Evolutionary conservation across 768 basidiomycete genomes (phyloP), one percentile per base, ranked within the genome.

Genomic region (Mycena albidolilacea): DNA sequence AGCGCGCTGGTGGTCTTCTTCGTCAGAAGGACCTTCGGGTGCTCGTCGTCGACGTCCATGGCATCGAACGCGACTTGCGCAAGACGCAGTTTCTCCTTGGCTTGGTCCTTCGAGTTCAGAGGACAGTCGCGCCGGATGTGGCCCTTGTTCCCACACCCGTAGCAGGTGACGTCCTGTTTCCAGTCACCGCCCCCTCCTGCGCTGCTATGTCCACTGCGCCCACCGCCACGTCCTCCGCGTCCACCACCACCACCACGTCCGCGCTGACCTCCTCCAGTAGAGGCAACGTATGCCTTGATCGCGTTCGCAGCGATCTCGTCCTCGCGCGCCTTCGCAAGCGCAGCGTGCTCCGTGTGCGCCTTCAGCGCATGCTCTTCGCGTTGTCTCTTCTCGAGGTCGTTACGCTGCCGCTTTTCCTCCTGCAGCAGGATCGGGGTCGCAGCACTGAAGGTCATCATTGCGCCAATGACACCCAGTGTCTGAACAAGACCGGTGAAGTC

Each of bases 261-360:
- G 5, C 41, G 84, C 23, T 55, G 21, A 43, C 41, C 14, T 43
- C 41, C 41, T 43, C 41, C 41, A 43, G 41, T 14, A 43, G 41
- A 43, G 88, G 88, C 75, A 85, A 86, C 21, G 87, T 94, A 23
- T 87, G 95, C 57, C 90, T 95, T 35, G 89, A 92, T 43, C 87
- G 94, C 50, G 93, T 95, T 82, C 87, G 95, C 44, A 80, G 85
- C 21, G 96, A 98, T 79, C 90, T 99, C 72, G 93, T 92, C 48
- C 14, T 64, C 62, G 7, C 19, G 62, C 1, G 46, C 62, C 48
- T 64, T 64, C 6, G 62, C 62, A 15, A 64, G 38, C 63, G 46
- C 48, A 5, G 21, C 9, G 4, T 52, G 15, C 63, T 64, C 63
- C 19, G 63, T 64, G 1, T 64, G 63, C 38, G 48, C 63, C 10